Base-by-base conservation (phyloP, 352 stramenopile genomes). In the Aphanomyces astaci region DNA sequence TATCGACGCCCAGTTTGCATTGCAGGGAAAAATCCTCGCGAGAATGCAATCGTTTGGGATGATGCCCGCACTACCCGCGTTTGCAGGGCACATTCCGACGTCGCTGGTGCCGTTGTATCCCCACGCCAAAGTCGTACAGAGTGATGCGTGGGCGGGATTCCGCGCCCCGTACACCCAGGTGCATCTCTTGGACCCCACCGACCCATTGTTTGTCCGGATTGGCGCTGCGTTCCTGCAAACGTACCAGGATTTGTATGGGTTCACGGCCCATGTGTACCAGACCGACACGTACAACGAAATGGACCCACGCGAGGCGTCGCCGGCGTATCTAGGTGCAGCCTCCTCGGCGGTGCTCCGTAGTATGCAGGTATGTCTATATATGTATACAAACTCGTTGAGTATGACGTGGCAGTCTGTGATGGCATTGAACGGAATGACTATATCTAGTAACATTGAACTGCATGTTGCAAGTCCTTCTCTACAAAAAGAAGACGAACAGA, bases 11-110 rank as follows among this genome's bases (percentile, higher is more conserved):
- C 87, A 96, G 71, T 81, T 82, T 57, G 53, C 67, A 9, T 74
- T 97, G 0, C 87, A 96, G 53, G 59, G 85, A n/a, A 72, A 84
- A 56, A 97, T 96, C 33, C 66, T 97, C 13, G 76, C 74, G 19
- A 79, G 88, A 36, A 91, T 96, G 78, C 73, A 76, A 22, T 74
- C 82, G 66, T 87, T 96, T 22, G 89, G 87, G 51, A 97, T 97
- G 80, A 71, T 94, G 19, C 88, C 88, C 27, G 81, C 90, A 13
- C 76, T 97, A 25, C 91, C 89, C 1, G 89, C 79, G 2, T 97
- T 97, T 71, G 86, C 81, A 4, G 83, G 90, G 0, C 89, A 96
- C 63, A 86, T 96, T 28, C 89, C 90, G 0, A 78, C 90, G 67
- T 85, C 93, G 57, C 67, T 97, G 33, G 81, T 87, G 56, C n/a